Evolutionary conservation across 2,329 filamentous ascomycete genomes (phyloP), one percentile per base, ranked within the genome.

Genomic region (Cladosporium sp.): DNA sequence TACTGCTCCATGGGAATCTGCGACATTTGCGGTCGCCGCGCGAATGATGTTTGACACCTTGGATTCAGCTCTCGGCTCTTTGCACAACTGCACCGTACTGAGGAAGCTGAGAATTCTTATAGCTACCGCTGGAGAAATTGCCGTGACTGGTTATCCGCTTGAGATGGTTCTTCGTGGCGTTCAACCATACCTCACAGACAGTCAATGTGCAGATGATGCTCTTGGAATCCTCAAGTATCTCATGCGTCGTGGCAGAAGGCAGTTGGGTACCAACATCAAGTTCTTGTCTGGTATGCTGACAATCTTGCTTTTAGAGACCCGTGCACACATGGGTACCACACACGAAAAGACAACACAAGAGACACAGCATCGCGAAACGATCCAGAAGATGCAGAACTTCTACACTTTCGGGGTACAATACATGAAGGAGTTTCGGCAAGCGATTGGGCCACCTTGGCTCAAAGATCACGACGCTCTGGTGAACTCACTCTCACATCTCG

Each of bases 101-200:
- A 87, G 92, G 39, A 96, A 95, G 70, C 82, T 97, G 49, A 84
- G 92, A 36, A 83, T 97, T 8, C 75, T 97, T 15, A 82, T 97
- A 25, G 88, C 86, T 60, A 77, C 97, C 47, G 88, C 91, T 25
- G 92, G 91, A 0, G 72, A 84, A 0, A 80, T 86, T 52, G 89
- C 89, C n/a, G 79, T 88, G 22, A 78, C 84, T 40, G 89, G 88
- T 0, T 97, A 97, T 69, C 89, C 91, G 11, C 73, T 97, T 14
- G 90, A 99, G 72, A 94, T 97, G 89, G 80, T 96, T 0, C 80
- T 99, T 1, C 89, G 92, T 67, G 88, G 89, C 1, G 79, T 96
- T 19, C 82, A 88, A 9, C 85, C 86, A 0, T 95, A 92, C 64
- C 78, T 97, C 5, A 87, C 88, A 1, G 88, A 97, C 65, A 82